Percentiles rank a stretch among this genome's conserved stretches.
phyloP scores from a whole-genome alignment of 1,284 basidiomycete species.

The Waitea zeae region DNA sequence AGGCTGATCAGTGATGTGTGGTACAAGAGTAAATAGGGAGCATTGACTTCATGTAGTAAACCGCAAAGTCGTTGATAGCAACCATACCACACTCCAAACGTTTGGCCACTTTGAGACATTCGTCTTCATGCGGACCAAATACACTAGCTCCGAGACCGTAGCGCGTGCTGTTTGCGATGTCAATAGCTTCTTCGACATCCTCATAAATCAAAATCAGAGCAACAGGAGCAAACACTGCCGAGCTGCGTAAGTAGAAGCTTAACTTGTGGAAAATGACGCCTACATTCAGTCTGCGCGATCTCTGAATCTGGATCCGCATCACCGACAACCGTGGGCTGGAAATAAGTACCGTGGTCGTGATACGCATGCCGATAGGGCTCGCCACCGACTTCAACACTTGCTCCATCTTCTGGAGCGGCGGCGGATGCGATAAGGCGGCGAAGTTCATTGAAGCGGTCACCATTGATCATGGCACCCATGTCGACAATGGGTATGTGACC shows the following conservation, averaged over 20 bases:
- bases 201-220: slow-evolving; percentile 75
- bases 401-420: slow-evolving; percentile 54
- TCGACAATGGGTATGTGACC: slow-evolving; percentile 60
- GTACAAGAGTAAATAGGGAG: too few relatives aligned
- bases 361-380: slow-evolving; percentile 45
- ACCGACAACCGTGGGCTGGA: slow-evolving; percentile 75
- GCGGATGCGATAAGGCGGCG: slow-evolving; percentile 63
- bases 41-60: slow-evolving; percentile 61
- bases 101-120: slow-evolving; percentile 66
- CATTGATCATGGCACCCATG: slow-evolving; percentile 68
- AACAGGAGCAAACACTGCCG: slow-evolving; percentile 77
- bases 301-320: slow-evolving; percentile 62
- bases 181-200: slow-evolving; percentile 65
- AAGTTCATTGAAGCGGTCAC: slow-evolving; percentile 50
- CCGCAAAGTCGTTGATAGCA: slow-evolving; percentile 86
- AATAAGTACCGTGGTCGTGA: slow-evolving; percentile 60
- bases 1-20: slow-evolving; percentile 17
- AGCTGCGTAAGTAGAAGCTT: too few relatives aligned
- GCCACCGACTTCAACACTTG: slow-evolving; percentile 55
- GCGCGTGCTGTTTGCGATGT: slow-evolving; percentile 70
- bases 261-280: slow-evolving; percentile 15
- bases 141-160: slow-evolving; percentile 93
- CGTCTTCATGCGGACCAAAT: slow-evolving; percentile 69
- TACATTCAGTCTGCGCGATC: slow-evolving; percentile 69
- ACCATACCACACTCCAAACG: slow-evolving; percentile 90